Evolutionary conservation across 2,329 filamentous ascomycete genomes (phyloP).

Genomic region (Cladosporium austrohemisphaericum): DNA sequence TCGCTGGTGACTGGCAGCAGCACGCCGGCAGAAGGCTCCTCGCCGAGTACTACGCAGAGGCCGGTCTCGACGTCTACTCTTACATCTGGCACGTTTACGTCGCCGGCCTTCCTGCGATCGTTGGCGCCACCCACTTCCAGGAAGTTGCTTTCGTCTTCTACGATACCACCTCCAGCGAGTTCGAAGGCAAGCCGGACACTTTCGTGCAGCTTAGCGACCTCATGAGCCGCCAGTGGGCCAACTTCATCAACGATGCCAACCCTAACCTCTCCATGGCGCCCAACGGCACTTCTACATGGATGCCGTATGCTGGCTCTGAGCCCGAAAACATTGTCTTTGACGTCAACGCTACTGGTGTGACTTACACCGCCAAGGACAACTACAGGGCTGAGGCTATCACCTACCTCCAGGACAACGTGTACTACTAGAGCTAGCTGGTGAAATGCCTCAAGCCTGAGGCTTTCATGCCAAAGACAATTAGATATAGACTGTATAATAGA

Average conservation of each 20-base stretch:
- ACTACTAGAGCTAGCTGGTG: neutral
- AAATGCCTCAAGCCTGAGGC: no score
- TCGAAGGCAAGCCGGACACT: slow-evolving; percentile 8
- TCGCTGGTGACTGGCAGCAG: slow-evolving; percentile 12
- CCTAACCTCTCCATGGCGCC: neutral
- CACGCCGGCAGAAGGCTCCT: slow-evolving; percentile 8
- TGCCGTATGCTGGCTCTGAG: neutral
- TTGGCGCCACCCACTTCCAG: slow-evolving; percentile 38
- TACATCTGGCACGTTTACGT: slow-evolving; percentile 14
- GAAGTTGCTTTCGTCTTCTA: slow-evolving; percentile 53
- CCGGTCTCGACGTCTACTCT: slow-evolving; percentile 6
- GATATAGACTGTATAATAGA: no score
- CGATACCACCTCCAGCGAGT: slow-evolving; percentile 4
- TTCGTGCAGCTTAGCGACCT: slow-evolving; percentile 4
- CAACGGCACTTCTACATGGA: slow-evolving; percentile 1
- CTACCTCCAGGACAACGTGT: slow-evolving; percentile 4
- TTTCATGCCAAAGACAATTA: no score
- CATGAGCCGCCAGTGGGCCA: slow-evolving; percentile 12
- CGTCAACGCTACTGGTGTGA: slow-evolving; percentile 8
- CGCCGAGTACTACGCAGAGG: slow-evolving; percentile 6
- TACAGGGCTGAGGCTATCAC: slow-evolving; percentile 3
- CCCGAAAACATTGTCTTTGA: slow-evolving; percentile 10
- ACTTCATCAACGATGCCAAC: slow-evolving; percentile 8
- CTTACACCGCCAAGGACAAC: slow-evolving; percentile 5
- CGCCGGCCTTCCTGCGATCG: slow-evolving; percentile 2